Evolutionary conservation across 1,284 basidiomycete species (phyloP).

Genomic region (Calocybe gambosa): DNA sequence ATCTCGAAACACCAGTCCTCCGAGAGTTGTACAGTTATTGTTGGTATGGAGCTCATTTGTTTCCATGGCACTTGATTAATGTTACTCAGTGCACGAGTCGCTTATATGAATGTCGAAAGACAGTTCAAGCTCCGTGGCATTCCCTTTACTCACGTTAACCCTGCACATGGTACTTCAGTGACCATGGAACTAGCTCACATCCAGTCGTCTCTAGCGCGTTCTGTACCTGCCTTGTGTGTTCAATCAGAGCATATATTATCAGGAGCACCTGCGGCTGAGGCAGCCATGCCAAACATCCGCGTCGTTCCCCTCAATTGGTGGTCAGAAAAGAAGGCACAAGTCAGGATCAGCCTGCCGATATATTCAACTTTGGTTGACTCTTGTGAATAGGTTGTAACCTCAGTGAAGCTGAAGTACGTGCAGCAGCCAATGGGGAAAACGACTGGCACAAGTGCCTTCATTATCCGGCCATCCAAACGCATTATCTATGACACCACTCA

Average conservation of each 20-base stretch:
- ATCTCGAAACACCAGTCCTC: constrained; percentile 61
- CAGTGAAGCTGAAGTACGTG: constrained; percentile 83
- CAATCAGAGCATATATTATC: constrained; percentile 76
- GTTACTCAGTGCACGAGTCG: constrained; percentile 72
- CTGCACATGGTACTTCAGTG: constrained; percentile 36
- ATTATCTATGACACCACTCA: constrained; percentile 85
- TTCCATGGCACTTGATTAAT: not conserved
- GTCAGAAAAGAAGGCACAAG: constrained; percentile 70
- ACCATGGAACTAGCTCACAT: constrained; percentile 45
- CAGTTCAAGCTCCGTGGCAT: constrained; percentile 82
- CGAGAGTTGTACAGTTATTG: constrained; percentile 76
- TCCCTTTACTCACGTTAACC: constrained; percentile 70
- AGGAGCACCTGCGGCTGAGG: constrained; percentile 78
- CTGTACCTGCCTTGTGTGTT: constrained; percentile 79
- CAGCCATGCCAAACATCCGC: constrained; percentile 85
- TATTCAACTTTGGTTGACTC: constrained; percentile 4
- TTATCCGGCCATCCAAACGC: constrained; percentile 68
- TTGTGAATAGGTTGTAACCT: constrained; percentile 61
- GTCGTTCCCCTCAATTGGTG: constrained; percentile 89
- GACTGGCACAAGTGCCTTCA: constrained; percentile 50
- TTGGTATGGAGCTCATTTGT: constrained; percentile 34
- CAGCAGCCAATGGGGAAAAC: constrained; percentile 75
- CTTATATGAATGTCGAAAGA: constrained; percentile 81
- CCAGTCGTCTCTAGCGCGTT: constrained; percentile 64
- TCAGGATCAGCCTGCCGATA: constrained; percentile 19